Percentiles rank a stretch among this genome's conserved stretches.
phyloP scores from a whole-genome alignment of 306 rosid genomes.

The Canavalia ensiformis region DNA sequence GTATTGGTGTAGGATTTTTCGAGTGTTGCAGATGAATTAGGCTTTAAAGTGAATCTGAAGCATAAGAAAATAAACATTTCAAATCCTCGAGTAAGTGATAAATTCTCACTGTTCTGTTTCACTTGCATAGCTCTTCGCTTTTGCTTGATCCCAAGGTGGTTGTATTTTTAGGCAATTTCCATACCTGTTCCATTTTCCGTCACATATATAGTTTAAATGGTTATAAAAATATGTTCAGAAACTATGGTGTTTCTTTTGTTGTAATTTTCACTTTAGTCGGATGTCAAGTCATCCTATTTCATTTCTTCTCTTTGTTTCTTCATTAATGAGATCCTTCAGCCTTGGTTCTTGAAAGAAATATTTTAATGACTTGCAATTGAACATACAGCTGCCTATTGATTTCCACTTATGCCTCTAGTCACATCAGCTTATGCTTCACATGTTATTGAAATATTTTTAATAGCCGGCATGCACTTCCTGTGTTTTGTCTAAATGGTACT shows the following conservation, averaged over 20 bases:
- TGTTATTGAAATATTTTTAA: conserved; percentile 15
- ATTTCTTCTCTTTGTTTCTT: conserved; percentile 3
- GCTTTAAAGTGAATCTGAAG: conserved; percentile 80
- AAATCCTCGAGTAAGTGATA: conserved; percentile 88
- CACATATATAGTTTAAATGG: conserved; percentile 11
- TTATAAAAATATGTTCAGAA: not conserved
- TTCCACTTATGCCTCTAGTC: conserved; percentile 8
- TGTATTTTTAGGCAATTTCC: conserved; percentile 21
- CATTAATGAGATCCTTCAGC: conserved; percentile 34
- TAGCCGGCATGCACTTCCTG: conserved; percentile 15
- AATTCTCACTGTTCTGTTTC: conserved; percentile 39
- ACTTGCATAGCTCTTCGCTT: conserved; percentile 21
- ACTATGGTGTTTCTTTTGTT: not conserved
- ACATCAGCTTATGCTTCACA: conserved; percentile 22
- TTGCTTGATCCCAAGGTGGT: conserved; percentile 20
- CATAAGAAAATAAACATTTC: conserved; percentile 99
- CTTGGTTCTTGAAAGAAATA: conserved; percentile 36
- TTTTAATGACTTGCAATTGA: conserved; percentile 6
- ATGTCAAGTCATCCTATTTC: not conserved
- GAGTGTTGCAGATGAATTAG: conserved; percentile 86
- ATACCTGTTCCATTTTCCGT: not conserved
- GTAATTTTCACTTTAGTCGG: conserved; percentile 22
- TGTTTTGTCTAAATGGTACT: conserved; percentile 35
- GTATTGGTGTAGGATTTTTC: conserved; percentile 83
- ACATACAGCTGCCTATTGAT: not conserved